These are phyloP conservation scores for Suillus weaverae DNA, from an alignment of 768 basidiomycete species.

Conservation along the genomic window DNA sequence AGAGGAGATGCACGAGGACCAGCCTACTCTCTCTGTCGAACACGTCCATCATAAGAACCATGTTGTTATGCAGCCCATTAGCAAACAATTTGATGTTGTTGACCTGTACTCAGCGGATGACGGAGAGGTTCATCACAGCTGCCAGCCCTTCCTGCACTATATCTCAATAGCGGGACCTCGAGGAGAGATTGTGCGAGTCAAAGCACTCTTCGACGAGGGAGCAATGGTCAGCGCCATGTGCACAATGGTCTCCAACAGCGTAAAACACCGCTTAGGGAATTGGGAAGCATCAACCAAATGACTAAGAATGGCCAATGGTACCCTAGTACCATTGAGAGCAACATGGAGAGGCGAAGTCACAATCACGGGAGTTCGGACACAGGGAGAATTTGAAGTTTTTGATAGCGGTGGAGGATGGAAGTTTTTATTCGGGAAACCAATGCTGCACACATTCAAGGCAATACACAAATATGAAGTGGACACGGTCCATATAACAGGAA, in stretches of 20 bases:
- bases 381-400: too few relatives aligned
- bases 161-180: not conserved
- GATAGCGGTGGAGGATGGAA: too few relatives aligned
- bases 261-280: slow-evolving; percentile 10
- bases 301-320: too few relatives aligned
- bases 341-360: too few relatives aligned
- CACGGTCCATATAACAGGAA: too few relatives aligned
- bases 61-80: too few relatives aligned
- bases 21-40: not conserved
- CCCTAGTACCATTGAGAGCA: too few relatives aligned
- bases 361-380: too few relatives aligned
- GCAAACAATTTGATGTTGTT: not conserved
- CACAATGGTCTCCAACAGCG: slow-evolving; percentile 1
- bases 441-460: too few relatives aligned
- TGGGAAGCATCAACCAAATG: slow-evolving; percentile 14
- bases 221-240: slow-evolving; percentile 32
- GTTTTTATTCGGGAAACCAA: too few relatives aligned
- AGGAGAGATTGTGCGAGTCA: not conserved
- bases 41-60: too few relatives aligned
- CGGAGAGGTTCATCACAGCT: not conserved
- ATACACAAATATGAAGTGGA: too few relatives aligned
- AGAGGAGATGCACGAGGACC: not conserved
- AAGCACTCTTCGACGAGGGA: slow-evolving; percentile 30
- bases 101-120: not conserved
- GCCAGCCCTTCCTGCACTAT: not conserved